Evolutionary conservation across 2,329 filamentous ascomycete genomes (phyloP).

Genomic region (Mariannaea sp.): DNA sequence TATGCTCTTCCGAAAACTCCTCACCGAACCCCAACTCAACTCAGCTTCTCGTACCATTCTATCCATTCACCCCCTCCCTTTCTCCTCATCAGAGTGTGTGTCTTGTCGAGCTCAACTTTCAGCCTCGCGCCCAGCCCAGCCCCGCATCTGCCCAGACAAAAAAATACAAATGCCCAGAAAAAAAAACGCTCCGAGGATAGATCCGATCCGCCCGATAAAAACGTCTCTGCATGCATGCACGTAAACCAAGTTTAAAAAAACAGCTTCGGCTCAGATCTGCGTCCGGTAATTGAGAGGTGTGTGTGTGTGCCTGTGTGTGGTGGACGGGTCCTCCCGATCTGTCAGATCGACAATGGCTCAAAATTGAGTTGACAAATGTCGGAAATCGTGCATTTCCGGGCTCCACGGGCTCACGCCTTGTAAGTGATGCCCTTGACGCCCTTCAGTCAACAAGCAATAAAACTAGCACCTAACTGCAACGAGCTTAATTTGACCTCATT

Average conservation of each 20-base stretch:
- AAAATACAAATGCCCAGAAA: background rate
- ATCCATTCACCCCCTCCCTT: background rate
- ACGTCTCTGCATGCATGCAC: too few species aligned
- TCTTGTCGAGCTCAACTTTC: background rate
- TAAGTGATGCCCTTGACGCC: too few species aligned
- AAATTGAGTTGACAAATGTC: background rate
- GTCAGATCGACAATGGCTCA: constrained; percentile 9
- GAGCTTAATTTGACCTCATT: constrained; percentile 9
- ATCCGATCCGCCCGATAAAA: background rate
- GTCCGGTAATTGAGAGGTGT: background rate
- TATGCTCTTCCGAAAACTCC: too few species aligned
- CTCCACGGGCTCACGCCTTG: background rate
- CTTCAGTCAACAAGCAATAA: constrained; percentile 6
- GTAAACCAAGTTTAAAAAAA: background rate
- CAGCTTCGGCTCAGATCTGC: background rate
- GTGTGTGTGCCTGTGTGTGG: too few species aligned
- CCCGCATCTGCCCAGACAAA: background rate
- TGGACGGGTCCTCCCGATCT: background rate
- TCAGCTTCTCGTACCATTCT: background rate
- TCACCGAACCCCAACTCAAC: background rate
- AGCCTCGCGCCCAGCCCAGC: background rate
- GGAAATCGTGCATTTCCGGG: background rate
- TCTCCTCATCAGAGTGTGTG: too few species aligned
- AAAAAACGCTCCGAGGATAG: background rate
- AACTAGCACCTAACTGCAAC: constrained; percentile 7